Conservation (phyloP, 352 stramenopile genomes). For the Phytophthora quininea region DNA sequence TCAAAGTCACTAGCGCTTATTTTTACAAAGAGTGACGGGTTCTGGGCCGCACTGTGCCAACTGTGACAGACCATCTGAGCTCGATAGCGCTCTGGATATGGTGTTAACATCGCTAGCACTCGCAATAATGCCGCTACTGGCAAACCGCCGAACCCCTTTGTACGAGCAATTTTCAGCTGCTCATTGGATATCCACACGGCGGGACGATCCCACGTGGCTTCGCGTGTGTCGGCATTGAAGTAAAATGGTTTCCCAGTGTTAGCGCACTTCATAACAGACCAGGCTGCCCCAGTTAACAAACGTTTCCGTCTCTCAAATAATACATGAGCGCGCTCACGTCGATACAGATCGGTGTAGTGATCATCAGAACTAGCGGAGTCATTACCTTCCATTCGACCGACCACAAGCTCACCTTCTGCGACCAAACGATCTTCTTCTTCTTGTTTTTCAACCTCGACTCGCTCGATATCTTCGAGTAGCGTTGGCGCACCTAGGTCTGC, state of each 20-base stretch:
- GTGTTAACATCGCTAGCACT: constrained; percentile 87
- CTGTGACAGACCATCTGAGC: constrained; percentile 57
- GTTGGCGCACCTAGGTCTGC: constrained; percentile 21
- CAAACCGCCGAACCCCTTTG: constrained; percentile 80
- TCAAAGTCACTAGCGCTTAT: constrained; percentile 60
- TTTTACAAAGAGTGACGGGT: constrained; percentile 53
- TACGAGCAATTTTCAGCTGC: constrained; percentile 66
- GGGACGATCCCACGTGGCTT: constrained; percentile 94
- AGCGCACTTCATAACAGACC: constrained; percentile 64
- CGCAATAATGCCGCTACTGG: constrained; percentile 72
- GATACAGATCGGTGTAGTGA: constrained; percentile 59
- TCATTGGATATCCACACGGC: constrained; percentile 88
- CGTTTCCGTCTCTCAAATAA: constrained; percentile 61
- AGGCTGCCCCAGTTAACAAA: constrained; percentile 62
- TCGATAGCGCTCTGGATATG: constrained; percentile 60
- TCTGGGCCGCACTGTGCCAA: constrained; percentile 52
- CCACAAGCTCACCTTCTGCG: constrained; percentile 73
- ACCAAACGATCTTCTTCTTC: constrained; percentile 66
- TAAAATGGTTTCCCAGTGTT: constrained; percentile 90
- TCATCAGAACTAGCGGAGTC: constrained; percentile 16
- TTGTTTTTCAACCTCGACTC: constrained; percentile 67
- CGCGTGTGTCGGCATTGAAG: constrained; percentile 94
- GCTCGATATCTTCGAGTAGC: constrained; percentile 59
- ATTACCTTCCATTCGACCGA: constrained; percentile 43
- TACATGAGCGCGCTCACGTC: constrained; percentile 62